Evolutionary conservation across 2,329 filamentous ascomycete genomes (phyloP).

Genomic region (Colletotrichum musicola): DNA sequence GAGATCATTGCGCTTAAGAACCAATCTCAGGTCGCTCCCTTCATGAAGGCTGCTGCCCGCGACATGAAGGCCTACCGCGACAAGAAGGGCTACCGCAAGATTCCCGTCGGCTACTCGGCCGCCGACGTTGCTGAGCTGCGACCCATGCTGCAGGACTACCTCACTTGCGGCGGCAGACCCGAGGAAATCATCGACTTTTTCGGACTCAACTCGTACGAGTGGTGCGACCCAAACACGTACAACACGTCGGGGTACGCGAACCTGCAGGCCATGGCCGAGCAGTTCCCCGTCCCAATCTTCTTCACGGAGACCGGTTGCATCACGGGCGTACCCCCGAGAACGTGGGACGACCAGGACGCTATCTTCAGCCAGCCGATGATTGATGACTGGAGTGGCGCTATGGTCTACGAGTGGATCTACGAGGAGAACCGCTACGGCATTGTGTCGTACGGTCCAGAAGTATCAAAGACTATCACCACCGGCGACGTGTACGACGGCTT

Average conservation of each 20-base stretch:
- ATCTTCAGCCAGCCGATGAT: slow-evolving; percentile 83
- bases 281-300: slow-evolving; percentile 87
- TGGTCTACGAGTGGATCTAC: slow-evolving; percentile 92
- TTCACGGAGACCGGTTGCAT: slow-evolving; percentile 93
- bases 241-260: slow-evolving; percentile 75
- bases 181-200: slow-evolving; percentile 85
- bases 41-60: slow-evolving; percentile 83
- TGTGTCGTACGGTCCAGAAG: slow-evolving; percentile 78
- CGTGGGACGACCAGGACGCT: slow-evolving; percentile 79
- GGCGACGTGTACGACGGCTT: slow-evolving; percentile 75
- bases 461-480: slow-evolving; percentile 62
- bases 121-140: slow-evolving; percentile 81
- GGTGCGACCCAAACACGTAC: slow-evolving; percentile 75
- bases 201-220: slow-evolving; percentile 86
- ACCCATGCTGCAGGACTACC: slow-evolving; percentile 75
- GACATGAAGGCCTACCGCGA: slow-evolving; percentile 88
- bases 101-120: slow-evolving; percentile 89
- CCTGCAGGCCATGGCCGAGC: slow-evolving; percentile 74
- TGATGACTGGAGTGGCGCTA: slow-evolving; percentile 78
- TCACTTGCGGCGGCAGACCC: slow-evolving; percentile 80
- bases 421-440: slow-evolving; percentile 87
- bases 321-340: slow-evolving; percentile 65
- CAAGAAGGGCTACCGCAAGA: slow-evolving; percentile 80
- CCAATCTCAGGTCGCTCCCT: slow-evolving; percentile 77
- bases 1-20: slow-evolving; percentile 79